These are phyloP conservation scores for Talaromyces sp. DNA, from an alignment of 2,329 filamentous ascomycete genomes.

Conservation along the genomic window DNA sequence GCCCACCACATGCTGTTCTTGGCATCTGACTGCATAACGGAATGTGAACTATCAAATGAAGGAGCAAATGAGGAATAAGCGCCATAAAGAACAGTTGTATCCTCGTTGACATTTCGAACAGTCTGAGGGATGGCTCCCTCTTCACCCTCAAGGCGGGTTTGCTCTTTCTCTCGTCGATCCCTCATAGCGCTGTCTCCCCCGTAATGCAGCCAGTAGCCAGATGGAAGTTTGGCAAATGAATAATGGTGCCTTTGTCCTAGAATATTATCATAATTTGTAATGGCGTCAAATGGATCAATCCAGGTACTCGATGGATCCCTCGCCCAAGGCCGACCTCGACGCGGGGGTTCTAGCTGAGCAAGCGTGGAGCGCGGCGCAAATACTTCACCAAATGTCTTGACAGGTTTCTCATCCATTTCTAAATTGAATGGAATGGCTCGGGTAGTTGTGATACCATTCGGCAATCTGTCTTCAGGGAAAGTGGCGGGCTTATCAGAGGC, in stretches of 20 bases:
- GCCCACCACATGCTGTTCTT: conserved; percentile 50
- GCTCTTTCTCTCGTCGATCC: conserved; percentile 38
- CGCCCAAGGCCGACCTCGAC: conserved; percentile 34
- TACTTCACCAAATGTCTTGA: conserved; percentile 46
- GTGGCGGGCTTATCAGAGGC: conserved; percentile 34
- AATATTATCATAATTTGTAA: conserved; percentile 35
- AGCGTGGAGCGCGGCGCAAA: conserved; percentile 43
- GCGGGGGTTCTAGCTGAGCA: conserved; percentile 43
- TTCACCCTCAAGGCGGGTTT: conserved; percentile 22
- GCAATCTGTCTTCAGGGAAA: conserved; percentile 65
- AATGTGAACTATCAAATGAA: conserved; percentile 45
- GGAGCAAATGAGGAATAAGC: conserved; percentile 53
- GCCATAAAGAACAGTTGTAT: conserved; percentile 41
- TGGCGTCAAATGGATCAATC: conserved; percentile 44
- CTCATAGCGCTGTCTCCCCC: conserved; percentile 40
- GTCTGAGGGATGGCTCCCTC: conserved; percentile 25
- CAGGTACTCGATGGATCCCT: conserved; percentile 37
- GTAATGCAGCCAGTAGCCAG: conserved; percentile 47
- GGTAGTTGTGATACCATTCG: conserved; percentile 70
- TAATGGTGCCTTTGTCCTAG: conserved; percentile 43
- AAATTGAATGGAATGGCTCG: conserved; percentile 58
- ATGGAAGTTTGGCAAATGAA: conserved; percentile 40
- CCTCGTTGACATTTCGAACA: conserved; percentile 31
- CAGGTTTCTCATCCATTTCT: conserved; percentile 30
- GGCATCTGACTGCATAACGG: conserved; percentile 43